A percentile compares a stretch with the other conserved stretches of the same genome.
These are phyloP conservation scores for Backusella circina DNA, from an alignment of 192 early-diverging fungal species.

Conservation along the genomic window DNA sequence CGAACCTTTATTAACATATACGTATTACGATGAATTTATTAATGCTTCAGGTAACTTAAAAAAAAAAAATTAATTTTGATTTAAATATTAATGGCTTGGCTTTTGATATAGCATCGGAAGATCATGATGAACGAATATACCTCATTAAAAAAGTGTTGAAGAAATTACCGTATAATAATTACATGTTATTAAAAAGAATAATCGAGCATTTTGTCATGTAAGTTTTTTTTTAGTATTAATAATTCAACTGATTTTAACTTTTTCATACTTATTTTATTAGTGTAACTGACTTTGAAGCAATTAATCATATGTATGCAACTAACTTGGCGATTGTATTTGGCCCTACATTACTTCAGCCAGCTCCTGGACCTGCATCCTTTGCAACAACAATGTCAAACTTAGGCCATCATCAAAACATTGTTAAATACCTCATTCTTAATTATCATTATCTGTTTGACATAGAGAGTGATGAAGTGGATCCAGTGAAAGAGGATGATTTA, in stretches of 20 bases:
- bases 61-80: constrained; percentile 3
- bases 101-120: constrained; percentile 41
- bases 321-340: constrained; percentile 97
- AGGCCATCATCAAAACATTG: constrained; percentile 67
- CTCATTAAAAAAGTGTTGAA: constrained; percentile 67
- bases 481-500: background rate
- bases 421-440: constrained; percentile 70
- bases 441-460: constrained; percentile 78
- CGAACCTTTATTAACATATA: constrained; percentile 87
- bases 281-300: constrained; percentile 70
- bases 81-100: background rate
- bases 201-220: constrained; percentile 68
- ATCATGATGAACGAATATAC: constrained; percentile 70
- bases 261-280: constrained; percentile 10
- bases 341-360: constrained; percentile 77
- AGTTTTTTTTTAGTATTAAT: constrained; percentile 1
- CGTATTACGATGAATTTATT: constrained; percentile 80
- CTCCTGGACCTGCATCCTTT: constrained; percentile 56
- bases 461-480: constrained; percentile 49
- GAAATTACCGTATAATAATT: constrained; percentile 59
- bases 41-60: constrained; percentile 53
- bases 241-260: background rate
- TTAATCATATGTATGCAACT: constrained; percentile 86
- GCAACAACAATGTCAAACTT: constrained; percentile 68
- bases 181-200: constrained; percentile 61